Evolutionary conservation across 257 asterid genomes (phyloP).

Genomic region (Solanum gandarillasii): DNA sequence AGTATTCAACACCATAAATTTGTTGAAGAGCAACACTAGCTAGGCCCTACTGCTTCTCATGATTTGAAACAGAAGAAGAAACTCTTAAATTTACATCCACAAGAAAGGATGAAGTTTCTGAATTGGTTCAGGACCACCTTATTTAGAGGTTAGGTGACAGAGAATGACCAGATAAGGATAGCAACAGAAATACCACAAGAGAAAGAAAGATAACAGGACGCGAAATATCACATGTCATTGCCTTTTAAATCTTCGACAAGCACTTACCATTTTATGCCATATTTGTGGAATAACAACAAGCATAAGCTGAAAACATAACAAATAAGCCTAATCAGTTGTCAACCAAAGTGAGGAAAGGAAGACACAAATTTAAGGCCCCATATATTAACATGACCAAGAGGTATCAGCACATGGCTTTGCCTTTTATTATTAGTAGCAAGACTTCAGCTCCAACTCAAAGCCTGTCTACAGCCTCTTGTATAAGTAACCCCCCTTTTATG

Average conservation of each 20-base stretch:
- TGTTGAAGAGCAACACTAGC: not conserved
- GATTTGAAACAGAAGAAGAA: not conserved
- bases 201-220: not conserved
- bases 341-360: not conserved
- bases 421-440: not conserved
- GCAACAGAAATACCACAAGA: not conserved
- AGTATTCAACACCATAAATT: not conserved
- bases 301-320: not conserved
- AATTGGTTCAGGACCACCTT: not conserved
- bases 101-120: not conserved
- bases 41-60: not conserved
- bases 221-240: not conserved
- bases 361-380: not conserved
- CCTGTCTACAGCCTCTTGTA: not conserved
- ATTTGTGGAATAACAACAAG: not conserved
- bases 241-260: not conserved
- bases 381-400: not conserved
- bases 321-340: not conserved
- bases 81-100: not conserved
- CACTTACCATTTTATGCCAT: accelerated
- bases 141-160: not conserved
- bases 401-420: not conserved
- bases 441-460: not conserved
- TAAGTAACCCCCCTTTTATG: not conserved
- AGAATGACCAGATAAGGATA: not conserved